Evolutionary conservation across 176 grass and related monocot species (phyloP), one percentile per base, ranked within the genome.

Genomic region (Chloris gayana): DNA sequence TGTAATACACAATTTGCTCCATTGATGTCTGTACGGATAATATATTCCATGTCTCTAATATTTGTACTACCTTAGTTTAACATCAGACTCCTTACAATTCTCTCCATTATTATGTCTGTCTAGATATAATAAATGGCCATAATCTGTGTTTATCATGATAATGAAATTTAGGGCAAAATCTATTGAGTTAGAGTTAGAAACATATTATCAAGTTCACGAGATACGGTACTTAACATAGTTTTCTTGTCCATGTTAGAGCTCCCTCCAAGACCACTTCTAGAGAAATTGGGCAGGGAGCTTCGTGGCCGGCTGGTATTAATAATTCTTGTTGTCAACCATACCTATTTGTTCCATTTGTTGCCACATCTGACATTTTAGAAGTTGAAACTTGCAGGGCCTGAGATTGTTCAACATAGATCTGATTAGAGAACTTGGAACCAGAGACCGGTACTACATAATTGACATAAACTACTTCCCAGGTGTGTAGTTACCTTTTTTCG

Each of bases 401-500:
- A 90, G 86, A 81, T 72, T 97, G 82, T 97, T 97, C 82, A 97
- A 94, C 73, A 79, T 97, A 68, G 94, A 97, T 87, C 90, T 97
- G 56, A 97, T 94, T 44, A 91, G 94, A 72, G 88, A 97, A 65
- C 88, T 91, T 84, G 94, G 91, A n/a, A 88, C 84, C 59, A 91
- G 74, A 74, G 91, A 93, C 73, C 91, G 80, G 70, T 97, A 93
- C 83, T 97, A 97, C 89, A 90, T 97, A 85, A 93, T 97, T 83
- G 94, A 97, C 80, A 93, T 97, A 78, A 97, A 97, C 79, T 97
- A 97, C 78, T 97, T 97, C 75, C 94, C 94, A 83, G 94, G 94
- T 84, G 86, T 69, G 63, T 74, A 42, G 37, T n/a, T 76, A 63
- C 70, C 37, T 57, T 69, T 78, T 74, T 88, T 17, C 22, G 18